These are phyloP conservation scores for Backusella mclennaniae DNA, from an alignment of 192 early-diverging fungal genomes.

Conservation along the genomic window DNA sequence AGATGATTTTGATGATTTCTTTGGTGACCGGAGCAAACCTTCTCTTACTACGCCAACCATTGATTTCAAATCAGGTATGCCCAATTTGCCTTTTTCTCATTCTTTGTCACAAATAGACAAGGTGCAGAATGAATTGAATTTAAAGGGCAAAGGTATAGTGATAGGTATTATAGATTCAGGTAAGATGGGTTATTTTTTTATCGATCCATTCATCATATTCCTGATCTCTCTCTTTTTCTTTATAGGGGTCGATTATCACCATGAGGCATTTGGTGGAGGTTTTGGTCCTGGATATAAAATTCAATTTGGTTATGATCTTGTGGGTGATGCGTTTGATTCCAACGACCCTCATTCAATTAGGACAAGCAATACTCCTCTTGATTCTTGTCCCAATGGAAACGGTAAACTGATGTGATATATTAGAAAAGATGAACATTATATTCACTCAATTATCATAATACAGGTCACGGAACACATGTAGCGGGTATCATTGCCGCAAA, in stretches of 20 bases:
- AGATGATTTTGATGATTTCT: not conserved
- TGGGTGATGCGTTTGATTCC: slow-evolving; percentile 51
- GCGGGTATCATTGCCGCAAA: slow-evolving; percentile 59
- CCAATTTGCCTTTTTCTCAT: slow-evolving; percentile 34
- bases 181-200: not conserved
- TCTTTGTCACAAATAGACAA: slow-evolving; percentile 48
- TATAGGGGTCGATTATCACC: slow-evolving; percentile 53
- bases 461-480: slow-evolving; percentile 71
- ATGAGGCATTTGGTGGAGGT: slow-evolving; percentile 65
- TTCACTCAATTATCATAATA: too few relatives aligned
- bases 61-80: not conserved
- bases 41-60: not conserved
- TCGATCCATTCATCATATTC: not conserved
- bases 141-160: slow-evolving; percentile 61
- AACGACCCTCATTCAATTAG: slow-evolving; percentile 1
- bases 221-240: not conserved
- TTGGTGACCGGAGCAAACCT: not conserved
- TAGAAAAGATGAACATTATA: not conserved
- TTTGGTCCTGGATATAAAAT: slow-evolving; percentile 59
- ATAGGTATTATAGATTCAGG: slow-evolving; percentile 72
- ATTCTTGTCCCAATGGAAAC: slow-evolving; percentile 39
- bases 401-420: not conserved
- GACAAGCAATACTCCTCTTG: slow-evolving; percentile 43
- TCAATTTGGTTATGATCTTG: slow-evolving; percentile 61
- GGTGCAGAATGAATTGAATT: slow-evolving; percentile 45